phyloP scores from a whole-genome alignment of 768 basidiomycete species.

The Holtermanniella nyarrowii region DNA sequence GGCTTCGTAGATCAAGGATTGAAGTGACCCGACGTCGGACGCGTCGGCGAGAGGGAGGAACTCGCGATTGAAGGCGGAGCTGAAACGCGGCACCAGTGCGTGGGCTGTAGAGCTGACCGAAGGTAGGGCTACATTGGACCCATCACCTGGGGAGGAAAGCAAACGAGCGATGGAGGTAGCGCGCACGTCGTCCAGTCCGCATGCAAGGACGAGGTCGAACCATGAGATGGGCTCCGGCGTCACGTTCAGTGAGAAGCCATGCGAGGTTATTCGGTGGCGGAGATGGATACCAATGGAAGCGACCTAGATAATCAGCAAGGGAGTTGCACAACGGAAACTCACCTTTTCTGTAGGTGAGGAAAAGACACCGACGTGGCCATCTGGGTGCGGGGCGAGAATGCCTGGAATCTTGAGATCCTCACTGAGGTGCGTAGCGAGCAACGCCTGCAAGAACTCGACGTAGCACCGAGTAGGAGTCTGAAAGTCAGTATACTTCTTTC shows the following conservation, averaged over 20 bases:
- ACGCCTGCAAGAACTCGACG: constrained; percentile 68
- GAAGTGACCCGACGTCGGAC: neutral
- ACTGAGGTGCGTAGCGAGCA: constrained; percentile 55
- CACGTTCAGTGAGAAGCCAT: constrained; percentile 89
- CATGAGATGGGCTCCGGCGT: constrained; percentile 67
- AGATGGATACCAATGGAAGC: constrained; percentile 95
- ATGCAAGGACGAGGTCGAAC: constrained; percentile 84
- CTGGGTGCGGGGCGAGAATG: constrained; percentile 47
- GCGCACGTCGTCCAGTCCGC: constrained; percentile 72
- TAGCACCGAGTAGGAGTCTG: constrained; percentile 47
- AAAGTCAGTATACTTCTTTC: neutral
- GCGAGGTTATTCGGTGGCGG: constrained; percentile 83
- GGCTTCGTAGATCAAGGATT: neutral
- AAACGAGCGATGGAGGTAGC: constrained; percentile 50
- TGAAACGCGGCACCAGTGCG: constrained; percentile 23
- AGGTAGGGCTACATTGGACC: neutral
- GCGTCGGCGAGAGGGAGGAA: constrained; percentile 11
- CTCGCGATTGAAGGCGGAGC: constrained; percentile 16
- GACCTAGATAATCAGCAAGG: constrained; percentile 42
- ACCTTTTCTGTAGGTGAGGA: constrained; percentile 63
- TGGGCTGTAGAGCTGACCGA: constrained; percentile 17
- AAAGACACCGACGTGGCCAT: constrained; percentile 83
- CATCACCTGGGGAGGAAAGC: constrained; percentile 1
- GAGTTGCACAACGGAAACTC: neutral
- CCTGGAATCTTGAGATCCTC: constrained; percentile 48